Evolutionary conservation across 306 rosid species (phyloP), one percentile per base, ranked within the genome.

Genomic region (Pachyrhizus erosus): DNA sequence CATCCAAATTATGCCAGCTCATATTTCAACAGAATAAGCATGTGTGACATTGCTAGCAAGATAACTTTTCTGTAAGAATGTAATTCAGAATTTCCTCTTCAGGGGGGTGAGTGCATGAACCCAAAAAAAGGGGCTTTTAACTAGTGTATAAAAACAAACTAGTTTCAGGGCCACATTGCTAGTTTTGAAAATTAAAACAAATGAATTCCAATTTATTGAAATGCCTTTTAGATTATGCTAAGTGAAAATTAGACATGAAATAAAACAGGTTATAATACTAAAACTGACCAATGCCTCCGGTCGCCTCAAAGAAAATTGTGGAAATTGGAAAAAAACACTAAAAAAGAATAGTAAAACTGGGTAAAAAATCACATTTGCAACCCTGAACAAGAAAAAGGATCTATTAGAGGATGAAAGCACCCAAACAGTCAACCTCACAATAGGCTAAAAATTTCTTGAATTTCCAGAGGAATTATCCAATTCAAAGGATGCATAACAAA

Each of bases 1-100:
- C 43, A 31, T 80, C 58, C 42, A 33, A 68, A 65, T 84, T 74
- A 61, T 70, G 75, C 48, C 77, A 83, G 51, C 82, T 80, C 13
- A 79, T 46, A 49, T 43, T 55, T 49, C 34, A 3, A 70, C 10
- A 58, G 42, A 27, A 33, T 9, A 20, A 73, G 58, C 33, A 24
- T 43, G 73, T 51, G 7, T 23, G 66, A 12, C 37, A 34, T 40
- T 73, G 66, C 21, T 57, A 71, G 34, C 21, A 0, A 48, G 57
- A 60, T 60, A 46, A 40, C 40, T 18, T 14, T 8, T 73, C 49
- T 42, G 23, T 72, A 73, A 14, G 11, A 31, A 67, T 43, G 40
- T 42, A 24, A 27, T 29, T 62, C 58, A 23, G 49, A 61, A 75
- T 42, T 60, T 42, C 29, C 55, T 5, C 61, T 70, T 51, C 51